A percentile compares a stretch with the other conserved stretches of the same genome.
Evolutionary conservation across 148 eudicot genomes (phyloP).

Genomic region (Linanthus parryae): DNA sequence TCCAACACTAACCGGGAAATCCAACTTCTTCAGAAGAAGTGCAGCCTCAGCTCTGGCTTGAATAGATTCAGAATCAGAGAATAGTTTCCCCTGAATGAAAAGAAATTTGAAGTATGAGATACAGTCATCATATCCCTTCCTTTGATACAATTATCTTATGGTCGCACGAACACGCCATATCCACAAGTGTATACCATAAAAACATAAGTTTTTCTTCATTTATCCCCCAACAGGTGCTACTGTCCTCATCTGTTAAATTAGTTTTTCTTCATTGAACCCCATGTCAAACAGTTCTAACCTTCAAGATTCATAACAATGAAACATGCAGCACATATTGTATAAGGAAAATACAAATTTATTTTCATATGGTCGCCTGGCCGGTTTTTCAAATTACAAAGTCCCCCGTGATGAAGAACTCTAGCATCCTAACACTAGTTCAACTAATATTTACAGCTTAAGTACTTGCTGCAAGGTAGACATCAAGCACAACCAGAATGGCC

Average conservation of each 20-base stretch:
- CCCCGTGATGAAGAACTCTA: too few relatives aligned
- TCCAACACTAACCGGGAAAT: conserved; percentile 70
- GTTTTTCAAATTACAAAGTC: too few relatives aligned
- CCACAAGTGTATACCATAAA: background rate
- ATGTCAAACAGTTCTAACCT: background rate
- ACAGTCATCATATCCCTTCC: background rate
- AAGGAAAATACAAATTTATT: too few relatives aligned
- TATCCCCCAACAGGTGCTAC: too few relatives aligned
- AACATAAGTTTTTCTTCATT: too few relatives aligned
- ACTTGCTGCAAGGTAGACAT: too few relatives aligned
- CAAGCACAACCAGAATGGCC: too few relatives aligned
- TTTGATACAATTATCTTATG: background rate
- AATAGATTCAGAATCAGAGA: conserved; percentile 96
- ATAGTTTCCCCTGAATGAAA: conserved; percentile 65
- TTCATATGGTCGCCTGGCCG: too few relatives aligned
- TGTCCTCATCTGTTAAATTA: too few relatives aligned
- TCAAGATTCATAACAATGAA: background rate
- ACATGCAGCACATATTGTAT: background rate
- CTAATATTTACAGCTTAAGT: too few relatives aligned
- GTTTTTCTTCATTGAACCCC: background rate
- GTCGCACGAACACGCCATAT: background rate
- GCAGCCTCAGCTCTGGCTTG: conserved; percentile 99
- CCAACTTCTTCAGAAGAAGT: conserved; percentile 94
- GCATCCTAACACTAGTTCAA: too few relatives aligned
- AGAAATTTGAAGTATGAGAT: background rate